Evolutionary conservation across 2,329 filamentous ascomycete species (phyloP).

Genomic region (Fusarium verticillioides): DNA sequence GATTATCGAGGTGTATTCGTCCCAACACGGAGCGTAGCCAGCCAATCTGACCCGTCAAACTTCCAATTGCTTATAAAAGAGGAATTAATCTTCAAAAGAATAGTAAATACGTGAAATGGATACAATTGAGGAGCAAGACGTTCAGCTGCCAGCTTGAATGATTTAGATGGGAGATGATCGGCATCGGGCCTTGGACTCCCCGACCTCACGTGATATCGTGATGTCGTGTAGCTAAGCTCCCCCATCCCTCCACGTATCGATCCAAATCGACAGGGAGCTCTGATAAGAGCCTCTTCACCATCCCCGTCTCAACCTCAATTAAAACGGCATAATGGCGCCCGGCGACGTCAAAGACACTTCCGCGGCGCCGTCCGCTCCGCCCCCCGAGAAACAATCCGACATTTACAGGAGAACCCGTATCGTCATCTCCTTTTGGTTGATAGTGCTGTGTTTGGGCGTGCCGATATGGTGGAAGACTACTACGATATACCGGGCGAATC

Average conservation of each 20-base stretch:
- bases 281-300: conserved; percentile 22
- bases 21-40: neutral
- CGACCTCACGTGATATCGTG: conserved; percentile 44
- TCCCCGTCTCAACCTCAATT: conserved; percentile 12
- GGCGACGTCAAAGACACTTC: conserved; percentile 34
- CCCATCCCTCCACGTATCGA: conserved; percentile 19
- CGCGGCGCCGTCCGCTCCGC: conserved; percentile 58
- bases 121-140: neutral
- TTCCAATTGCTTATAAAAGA: fast-evolving
- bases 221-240: conserved; percentile 40
- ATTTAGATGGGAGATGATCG: neutral
- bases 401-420: conserved; percentile 77
- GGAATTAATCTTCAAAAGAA: fast-evolving
- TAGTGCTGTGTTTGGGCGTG: conserved; percentile 84
- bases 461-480: conserved; percentile 98
- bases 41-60: fast-evolving
- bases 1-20: neutral
- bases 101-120: neutral
- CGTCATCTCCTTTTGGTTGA: conserved; percentile 89
- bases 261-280: conserved; percentile 16
- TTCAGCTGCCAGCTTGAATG: neutral
- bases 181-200: conserved; percentile 29
- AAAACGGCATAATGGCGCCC: conserved; percentile 39
- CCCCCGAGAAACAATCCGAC: conserved; percentile 79
- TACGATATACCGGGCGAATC: conserved; percentile 84